Conservation (phyloP, 2,329 filamentous ascomycete genomes). For the Pseudogymnoascus sp. region DNA sequence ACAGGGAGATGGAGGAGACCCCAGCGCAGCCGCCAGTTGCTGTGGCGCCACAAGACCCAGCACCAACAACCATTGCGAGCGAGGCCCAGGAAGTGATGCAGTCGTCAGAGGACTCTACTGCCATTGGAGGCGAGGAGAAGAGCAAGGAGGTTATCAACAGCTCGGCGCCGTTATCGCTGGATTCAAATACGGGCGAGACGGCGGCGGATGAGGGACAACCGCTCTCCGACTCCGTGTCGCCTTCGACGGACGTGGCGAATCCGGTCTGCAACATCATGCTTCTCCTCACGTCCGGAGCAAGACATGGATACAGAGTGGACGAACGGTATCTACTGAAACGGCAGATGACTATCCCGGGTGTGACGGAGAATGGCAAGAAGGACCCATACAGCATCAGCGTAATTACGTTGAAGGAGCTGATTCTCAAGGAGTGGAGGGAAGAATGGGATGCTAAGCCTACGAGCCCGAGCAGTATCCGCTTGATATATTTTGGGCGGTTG, state of each 20-base stretch:
- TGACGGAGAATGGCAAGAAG: constrained; percentile 47
- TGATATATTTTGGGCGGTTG: constrained; percentile 88
- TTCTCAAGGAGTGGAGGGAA: constrained; percentile 83
- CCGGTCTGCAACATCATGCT: constrained; percentile 66
- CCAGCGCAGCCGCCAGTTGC: not conserved
- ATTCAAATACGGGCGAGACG: not conserved
- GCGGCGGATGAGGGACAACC: not conserved
- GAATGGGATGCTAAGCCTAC: constrained; percentile 85
- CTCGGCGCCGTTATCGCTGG: not conserved
- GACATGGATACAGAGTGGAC: constrained; percentile 86
- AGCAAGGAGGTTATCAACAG: not conserved
- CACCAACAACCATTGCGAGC: not conserved
- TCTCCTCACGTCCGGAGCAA: constrained; percentile 69
- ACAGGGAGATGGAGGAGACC: constrained; percentile 5
- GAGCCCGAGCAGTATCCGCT: constrained; percentile 77
- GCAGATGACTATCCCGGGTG: constrained; percentile 65
- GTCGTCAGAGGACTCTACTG: not conserved
- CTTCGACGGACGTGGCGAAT: constrained; percentile 27
- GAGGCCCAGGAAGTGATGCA: not conserved
- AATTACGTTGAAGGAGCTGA: constrained; percentile 89
- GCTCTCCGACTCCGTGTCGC: constrained; percentile 5
- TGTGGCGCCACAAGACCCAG: not conserved
- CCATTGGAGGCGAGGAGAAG: constrained; percentile 4
- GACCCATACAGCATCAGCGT: constrained; percentile 88
- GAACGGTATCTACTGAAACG: constrained; percentile 76